Percentiles rank a stretch among this genome's conserved stretches.
phyloP scores from a whole-genome alignment of 2,329 filamentous ascomycete species.

The Beauveria sp. region DNA sequence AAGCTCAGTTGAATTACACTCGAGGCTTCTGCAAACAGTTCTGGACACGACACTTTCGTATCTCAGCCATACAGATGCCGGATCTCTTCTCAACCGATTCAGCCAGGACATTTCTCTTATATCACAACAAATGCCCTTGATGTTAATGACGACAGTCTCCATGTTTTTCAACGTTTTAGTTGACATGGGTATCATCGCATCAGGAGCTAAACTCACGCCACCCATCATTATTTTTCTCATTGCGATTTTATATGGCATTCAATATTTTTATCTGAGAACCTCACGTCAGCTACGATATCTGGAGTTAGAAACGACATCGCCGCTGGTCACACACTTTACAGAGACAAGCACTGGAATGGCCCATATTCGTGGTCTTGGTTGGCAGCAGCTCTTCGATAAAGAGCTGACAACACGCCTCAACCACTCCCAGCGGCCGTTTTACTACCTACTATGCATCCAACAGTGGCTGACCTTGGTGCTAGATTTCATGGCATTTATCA shows the following conservation, averaged over 20 bases:
- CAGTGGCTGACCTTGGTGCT: slow-evolving; percentile 45
- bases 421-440: slow-evolving; percentile 45
- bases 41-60: slow-evolving; percentile 12
- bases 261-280: slow-evolving; percentile 27
- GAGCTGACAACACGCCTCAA: slow-evolving; percentile 41
- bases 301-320: slow-evolving; percentile 28
- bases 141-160: slow-evolving; percentile 16
- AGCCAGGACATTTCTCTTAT: slow-evolving; percentile 22
- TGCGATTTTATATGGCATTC: slow-evolving; percentile 20
- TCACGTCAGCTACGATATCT: slow-evolving; percentile 29
- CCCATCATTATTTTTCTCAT: slow-evolving; percentile 20
- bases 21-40: background rate
- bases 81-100: slow-evolving; percentile 15
- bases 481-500: slow-evolving; percentile 35
- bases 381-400: slow-evolving; percentile 34
- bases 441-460: slow-evolving; percentile 46
- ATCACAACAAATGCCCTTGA: slow-evolving; percentile 18
- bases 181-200: slow-evolving; percentile 17
- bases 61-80: slow-evolving; percentile 11
- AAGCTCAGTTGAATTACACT: background rate
- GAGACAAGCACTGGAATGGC: slow-evolving; percentile 38
- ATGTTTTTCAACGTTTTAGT: slow-evolving; percentile 18
- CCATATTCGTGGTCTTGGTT: slow-evolving; percentile 46
- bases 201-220: slow-evolving; percentile 22
- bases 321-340: slow-evolving; percentile 28